Evolutionary conservation across 2,329 filamentous ascomycete genomes (phyloP).

Genomic region (Pestalotiopsis sp.): DNA sequence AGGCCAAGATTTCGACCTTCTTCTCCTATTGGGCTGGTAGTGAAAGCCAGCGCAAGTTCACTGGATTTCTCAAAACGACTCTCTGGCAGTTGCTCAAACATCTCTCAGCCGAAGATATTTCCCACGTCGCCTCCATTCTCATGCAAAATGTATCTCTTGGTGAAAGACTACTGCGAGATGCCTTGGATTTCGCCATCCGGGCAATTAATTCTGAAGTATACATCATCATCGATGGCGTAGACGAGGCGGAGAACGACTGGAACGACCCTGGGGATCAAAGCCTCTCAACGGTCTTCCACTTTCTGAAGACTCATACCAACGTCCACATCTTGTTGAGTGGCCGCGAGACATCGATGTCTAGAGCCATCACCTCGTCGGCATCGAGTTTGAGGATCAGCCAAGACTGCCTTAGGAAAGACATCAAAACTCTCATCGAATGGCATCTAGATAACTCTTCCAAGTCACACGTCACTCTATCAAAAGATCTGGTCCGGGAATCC

Average conservation of each 20-base stretch:
- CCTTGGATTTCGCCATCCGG: neutral
- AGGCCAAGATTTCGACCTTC: neutral
- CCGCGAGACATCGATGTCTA: neutral
- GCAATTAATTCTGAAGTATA: neutral
- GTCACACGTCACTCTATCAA: neutral
- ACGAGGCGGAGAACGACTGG: neutral
- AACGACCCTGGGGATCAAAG: neutral
- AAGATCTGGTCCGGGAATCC: neutral
- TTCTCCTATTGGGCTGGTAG: neutral
- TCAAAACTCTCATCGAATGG: neutral
- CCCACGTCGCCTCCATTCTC: neutral
- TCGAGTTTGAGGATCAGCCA: neutral
- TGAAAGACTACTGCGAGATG: neutral
- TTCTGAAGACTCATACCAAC: neutral
- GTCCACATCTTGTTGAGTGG: neutral
- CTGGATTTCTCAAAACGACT: neutral
- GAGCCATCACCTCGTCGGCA: neutral
- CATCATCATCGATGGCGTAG: neutral
- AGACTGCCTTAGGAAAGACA: neutral
- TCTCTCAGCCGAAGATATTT: neutral
- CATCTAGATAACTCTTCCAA: neutral
- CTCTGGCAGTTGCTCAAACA: neutral
- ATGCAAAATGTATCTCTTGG: neutral
- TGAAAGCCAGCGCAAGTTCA: neutral
- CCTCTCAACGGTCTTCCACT: neutral